Percentiles rank a stretch among this genome's conserved stretches.
These are phyloP conservation scores for Botrytis fragariae DNA, from an alignment of 2,329 filamentous ascomycete genomes.

Conservation along the genomic window DNA sequence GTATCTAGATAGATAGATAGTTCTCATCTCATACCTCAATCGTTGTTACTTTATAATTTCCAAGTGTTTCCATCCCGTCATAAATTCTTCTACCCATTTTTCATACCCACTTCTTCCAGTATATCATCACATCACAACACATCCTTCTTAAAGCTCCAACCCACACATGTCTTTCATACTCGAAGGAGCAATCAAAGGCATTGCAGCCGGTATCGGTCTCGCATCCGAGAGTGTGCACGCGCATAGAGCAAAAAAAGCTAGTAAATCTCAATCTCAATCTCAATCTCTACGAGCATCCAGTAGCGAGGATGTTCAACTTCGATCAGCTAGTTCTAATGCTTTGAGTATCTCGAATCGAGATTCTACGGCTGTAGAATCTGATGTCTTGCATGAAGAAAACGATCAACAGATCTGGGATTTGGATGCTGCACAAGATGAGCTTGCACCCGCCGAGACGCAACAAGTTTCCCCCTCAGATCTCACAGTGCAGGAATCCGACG, in stretches of 20 bases:
- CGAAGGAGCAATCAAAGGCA: conserved; percentile 21
- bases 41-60: neutral
- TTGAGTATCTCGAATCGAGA: neutral
- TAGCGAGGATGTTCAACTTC: neutral
- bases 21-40: neutral
- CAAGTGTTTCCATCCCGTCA: neutral
- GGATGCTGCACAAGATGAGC: conserved; percentile 27
- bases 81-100: neutral
- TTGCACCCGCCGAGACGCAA: neutral
- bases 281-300: neutral
- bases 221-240: conserved; percentile 30
- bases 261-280: neutral
- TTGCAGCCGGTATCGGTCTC: conserved; percentile 32
- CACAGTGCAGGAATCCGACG: neutral
- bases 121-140: neutral
- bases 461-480: neutral
- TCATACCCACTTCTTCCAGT: neutral
- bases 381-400: conserved; percentile 20
- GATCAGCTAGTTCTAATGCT: neutral
- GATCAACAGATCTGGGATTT: conserved; percentile 33
- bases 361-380: neutral
- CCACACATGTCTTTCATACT: neutral
- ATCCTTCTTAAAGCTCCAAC: no score
- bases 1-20: neutral
- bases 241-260: conserved; percentile 5